phyloP scores from a whole-genome alignment of 768 basidiomycete species.

The Podaxis sp. region DNA sequence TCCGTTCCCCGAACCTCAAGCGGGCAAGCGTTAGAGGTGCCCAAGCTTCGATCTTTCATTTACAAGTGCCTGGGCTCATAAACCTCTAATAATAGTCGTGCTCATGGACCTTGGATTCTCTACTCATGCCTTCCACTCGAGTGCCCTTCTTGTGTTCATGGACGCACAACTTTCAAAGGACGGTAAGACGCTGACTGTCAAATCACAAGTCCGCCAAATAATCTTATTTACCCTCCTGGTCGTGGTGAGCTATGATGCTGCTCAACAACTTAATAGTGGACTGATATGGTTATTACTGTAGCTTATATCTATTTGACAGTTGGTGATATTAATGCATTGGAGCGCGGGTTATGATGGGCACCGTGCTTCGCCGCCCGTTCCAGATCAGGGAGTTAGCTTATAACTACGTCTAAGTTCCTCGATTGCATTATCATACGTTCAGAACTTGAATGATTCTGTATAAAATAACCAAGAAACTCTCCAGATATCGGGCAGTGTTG shows the following conservation, averaged over 20 bases:
- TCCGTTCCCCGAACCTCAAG: constrained; percentile 25
- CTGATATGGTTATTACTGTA: background rate
- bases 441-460: too few species aligned
- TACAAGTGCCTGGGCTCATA: background rate
- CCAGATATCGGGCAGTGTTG: too few species aligned
- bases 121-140: constrained; percentile 37
- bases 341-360: constrained; percentile 35
- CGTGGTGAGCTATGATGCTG: constrained; percentile 21
- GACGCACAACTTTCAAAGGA: constrained; percentile 27
- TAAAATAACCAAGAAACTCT: too few species aligned
- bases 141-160: constrained; percentile 33
- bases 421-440: too few species aligned
- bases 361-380: constrained; percentile 32
- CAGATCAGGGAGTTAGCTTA: constrained; percentile 23
- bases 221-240: constrained; percentile 35
- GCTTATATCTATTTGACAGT: background rate
- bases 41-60: background rate
- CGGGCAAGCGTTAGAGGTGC: constrained; percentile 27
- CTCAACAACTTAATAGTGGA: background rate
- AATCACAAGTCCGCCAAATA: constrained; percentile 30
- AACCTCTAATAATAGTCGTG: constrained; percentile 21
- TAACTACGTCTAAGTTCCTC: too few species aligned
- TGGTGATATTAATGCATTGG: constrained; percentile 26
- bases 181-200: constrained; percentile 28
- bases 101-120: constrained; percentile 39